phyloP scores from a whole-genome alignment of 2,329 filamentous ascomycete genomes.

The Pseudocercospora macadamiae region DNA sequence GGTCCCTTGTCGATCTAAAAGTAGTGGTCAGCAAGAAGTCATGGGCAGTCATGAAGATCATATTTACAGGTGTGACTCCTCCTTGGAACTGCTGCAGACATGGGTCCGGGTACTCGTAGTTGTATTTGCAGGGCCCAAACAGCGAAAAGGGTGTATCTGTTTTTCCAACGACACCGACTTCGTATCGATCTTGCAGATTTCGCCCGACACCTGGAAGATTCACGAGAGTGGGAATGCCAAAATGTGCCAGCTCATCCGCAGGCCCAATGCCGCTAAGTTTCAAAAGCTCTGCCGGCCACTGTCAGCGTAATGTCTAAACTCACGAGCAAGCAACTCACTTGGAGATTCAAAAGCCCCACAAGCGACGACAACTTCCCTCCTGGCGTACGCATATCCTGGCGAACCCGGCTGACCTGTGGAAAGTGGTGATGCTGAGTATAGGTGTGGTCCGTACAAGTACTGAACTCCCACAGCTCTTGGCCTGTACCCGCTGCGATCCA shows the following conservation, averaged over 20 bases:
- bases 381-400: constrained; percentile 45
- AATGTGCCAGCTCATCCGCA: constrained; percentile 52
- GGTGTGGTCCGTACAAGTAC: constrained; percentile 41
- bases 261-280: constrained; percentile 67
- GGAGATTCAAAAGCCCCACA: constrained; percentile 57
- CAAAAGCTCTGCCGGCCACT: constrained; percentile 51
- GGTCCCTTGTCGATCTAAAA: constrained; percentile 42
- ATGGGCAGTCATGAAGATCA: too few species aligned
- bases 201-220: constrained; percentile 65
- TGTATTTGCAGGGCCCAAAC: constrained; percentile 29
- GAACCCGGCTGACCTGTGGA: constrained; percentile 39
- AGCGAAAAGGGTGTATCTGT: constrained; percentile 9
- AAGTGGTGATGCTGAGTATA: constrained; percentile 44
- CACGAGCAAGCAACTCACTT: constrained; percentile 41
- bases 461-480: constrained; percentile 48
- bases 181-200: constrained; percentile 65
- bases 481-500: constrained; percentile 60
- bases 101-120: constrained; percentile 39
- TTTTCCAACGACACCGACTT: constrained; percentile 49
- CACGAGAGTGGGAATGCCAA: constrained; percentile 57
- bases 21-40: too few species aligned
- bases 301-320: not conserved
- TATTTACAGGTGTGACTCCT: constrained; percentile 34
- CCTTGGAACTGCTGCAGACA: constrained; percentile 44
- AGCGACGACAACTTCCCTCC: constrained; percentile 50